phyloP scores from a whole-genome alignment of 1,284 basidiomycete species.

The Irpex rosettiformis region DNA sequence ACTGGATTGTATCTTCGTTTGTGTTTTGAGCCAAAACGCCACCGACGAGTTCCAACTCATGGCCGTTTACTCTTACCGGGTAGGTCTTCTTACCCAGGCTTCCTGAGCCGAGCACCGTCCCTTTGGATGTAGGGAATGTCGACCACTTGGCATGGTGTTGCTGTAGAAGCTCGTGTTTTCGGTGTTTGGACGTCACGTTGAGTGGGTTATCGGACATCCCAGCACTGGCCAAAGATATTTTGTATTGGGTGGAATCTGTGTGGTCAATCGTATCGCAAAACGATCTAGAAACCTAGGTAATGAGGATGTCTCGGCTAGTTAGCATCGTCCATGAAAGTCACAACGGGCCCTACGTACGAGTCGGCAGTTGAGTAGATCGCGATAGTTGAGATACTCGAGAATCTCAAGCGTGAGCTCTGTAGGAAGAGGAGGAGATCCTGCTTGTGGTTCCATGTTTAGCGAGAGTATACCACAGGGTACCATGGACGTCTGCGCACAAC shows the following conservation, averaged over 20 bases:
- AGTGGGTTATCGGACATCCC: conserved; percentile 39
- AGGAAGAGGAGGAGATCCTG: conserved; percentile 2
- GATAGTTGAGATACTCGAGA: conserved; percentile 11
- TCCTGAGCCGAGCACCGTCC: neutral
- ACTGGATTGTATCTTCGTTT: conserved; percentile 7
- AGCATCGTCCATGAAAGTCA: neutral
- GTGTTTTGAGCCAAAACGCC: conserved; percentile 14
- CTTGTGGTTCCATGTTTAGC: neutral
- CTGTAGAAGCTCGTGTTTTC: conserved; percentile 36
- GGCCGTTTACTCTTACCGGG: conserved; percentile 10
- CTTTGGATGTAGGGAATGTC: too few species aligned
- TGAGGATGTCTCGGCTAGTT: too few species aligned
- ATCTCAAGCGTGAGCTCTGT: conserved; percentile 9
- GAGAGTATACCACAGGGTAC: too few species aligned
- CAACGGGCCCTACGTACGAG: neutral
- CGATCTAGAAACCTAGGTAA: conserved; percentile 10
- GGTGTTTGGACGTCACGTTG: conserved; percentile 21
- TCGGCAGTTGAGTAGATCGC: conserved; percentile 8
- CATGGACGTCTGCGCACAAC: too few species aligned
- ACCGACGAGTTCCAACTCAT: conserved; percentile 16
- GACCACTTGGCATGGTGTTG: conserved; percentile 43
- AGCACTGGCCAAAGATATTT: conserved; percentile 42
- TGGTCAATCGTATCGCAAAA: conserved; percentile 25
- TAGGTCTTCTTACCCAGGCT: neutral
- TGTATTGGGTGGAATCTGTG: conserved; percentile 39